Evolutionary conservation across 129 eudicot species (phyloP), one percentile per base, ranked within the genome.

Genomic region (Logfia minima): DNA sequence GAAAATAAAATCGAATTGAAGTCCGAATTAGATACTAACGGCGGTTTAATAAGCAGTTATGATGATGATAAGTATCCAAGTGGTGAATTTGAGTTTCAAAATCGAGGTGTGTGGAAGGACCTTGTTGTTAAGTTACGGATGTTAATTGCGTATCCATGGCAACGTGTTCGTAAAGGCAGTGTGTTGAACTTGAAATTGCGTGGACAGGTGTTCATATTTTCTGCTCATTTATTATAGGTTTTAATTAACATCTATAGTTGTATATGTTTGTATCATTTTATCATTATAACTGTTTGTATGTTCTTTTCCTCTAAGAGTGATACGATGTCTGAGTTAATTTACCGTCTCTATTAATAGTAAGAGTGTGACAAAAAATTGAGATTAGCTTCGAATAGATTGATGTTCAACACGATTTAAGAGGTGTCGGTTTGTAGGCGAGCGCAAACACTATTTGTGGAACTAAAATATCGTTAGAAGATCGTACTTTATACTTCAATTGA

Each of bases 101-200:
- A 78, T 41, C 75, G 75, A 16, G 88, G 84, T 39, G 76, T 67
- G 29, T 95, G 93, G 97, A 86, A 80, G 78, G 84, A 81, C 63
- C 86, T 95, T 6, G 65, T 78, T 14, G 97, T 91, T 59, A 95
- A 91, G 92, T 51, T 80, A 37, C 85, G 89, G 9, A 88, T 95
- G 97, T 68, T 95, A 6, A 21, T 95, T 82, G 94, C 96, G 3
- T 88, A 72, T 67, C 99, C 99, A 19, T 94, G 99, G 99, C 85
- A 89, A 82, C 96, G 97, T 45, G 90, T 95, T 29, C 77, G 82
- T 53, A 95, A 91, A 77, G 97, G 97, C 6, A 95, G 97, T 81
- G 97, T 95, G 66, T 71, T 95, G 75, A 89, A 77, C 62, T 84
- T 95, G 78, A 87, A 88, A 74, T 71, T 95, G 75, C 94, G 99